phyloP scores from a whole-genome alignment of 129 eudicot species.

The Escallonia herrerae region DNA sequence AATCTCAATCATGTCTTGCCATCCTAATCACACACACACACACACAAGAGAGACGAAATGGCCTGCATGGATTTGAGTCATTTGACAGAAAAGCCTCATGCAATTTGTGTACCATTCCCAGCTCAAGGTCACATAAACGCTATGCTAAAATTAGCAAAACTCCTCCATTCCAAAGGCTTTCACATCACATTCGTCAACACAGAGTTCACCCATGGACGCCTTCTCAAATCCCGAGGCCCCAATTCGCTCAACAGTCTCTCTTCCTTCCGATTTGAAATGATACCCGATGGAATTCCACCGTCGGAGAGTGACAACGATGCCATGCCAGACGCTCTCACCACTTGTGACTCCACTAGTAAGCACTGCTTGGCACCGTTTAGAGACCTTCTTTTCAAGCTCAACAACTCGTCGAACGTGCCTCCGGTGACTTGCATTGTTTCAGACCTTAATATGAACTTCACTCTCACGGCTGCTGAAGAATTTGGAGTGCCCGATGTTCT shows the following conservation, averaged over 20 bases:
- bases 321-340: constrained; percentile 18
- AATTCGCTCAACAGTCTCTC: constrained; percentile 14
- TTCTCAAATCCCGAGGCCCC: constrained; percentile 19
- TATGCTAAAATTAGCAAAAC: constrained; percentile 36
- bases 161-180: constrained; percentile 28
- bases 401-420: constrained; percentile 6
- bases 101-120: constrained; percentile 29
- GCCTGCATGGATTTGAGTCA: too few species aligned
- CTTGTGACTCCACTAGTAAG: constrained; percentile 7
- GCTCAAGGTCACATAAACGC: constrained; percentile 36
- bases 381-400: constrained; percentile 16
- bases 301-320: constrained; percentile 10
- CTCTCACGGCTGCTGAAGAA: constrained; percentile 16
- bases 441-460: constrained; percentile 25
- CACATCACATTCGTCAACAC: constrained; percentile 39
- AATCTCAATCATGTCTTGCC: too few species aligned
- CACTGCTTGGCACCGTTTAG: constrained; percentile 16
- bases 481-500: constrained; percentile 22
- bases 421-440: constrained; percentile 28
- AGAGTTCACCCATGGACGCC: constrained; percentile 31
- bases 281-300: constrained; percentile 28
- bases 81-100: constrained; percentile 10
- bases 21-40: too few species aligned
- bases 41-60: too few species aligned
- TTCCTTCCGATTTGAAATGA: constrained; percentile 25